These are phyloP conservation scores for Penicillium janthinellum DNA, from an alignment of 2,329 filamentous ascomycete genomes.

Conservation along the genomic window DNA sequence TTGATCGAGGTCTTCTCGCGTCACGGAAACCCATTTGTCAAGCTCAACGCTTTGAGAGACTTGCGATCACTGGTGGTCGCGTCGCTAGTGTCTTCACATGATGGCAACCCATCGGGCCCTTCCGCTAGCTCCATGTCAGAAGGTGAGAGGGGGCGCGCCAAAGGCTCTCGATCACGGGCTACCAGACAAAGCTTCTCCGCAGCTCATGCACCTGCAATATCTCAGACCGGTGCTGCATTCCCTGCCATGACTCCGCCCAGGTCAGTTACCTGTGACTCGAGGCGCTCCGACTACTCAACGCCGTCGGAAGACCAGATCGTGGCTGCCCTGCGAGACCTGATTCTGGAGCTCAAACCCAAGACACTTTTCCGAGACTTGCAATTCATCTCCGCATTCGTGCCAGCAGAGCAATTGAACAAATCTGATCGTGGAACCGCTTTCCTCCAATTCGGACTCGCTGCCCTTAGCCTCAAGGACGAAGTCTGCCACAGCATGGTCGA, in stretches of 20 bases:
- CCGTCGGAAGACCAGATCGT: constrained; percentile 65
- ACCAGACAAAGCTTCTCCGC: constrained; percentile 39
- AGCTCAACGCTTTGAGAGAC: constrained; percentile 80
- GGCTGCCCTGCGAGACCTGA: constrained; percentile 66
- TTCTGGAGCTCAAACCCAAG: constrained; percentile 72
- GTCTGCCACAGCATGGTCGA: constrained; percentile 83
- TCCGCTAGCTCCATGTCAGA: neutral
- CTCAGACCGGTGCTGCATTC: constrained; percentile 21
- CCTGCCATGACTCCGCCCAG: constrained; percentile 31
- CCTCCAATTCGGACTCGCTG: constrained; percentile 84
- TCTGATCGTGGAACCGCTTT: constrained; percentile 73
- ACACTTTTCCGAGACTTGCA: constrained; percentile 81
- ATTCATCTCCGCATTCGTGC: constrained; percentile 65
- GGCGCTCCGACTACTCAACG: constrained; percentile 49
- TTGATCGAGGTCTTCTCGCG: constrained; percentile 85
- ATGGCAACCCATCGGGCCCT: constrained; percentile 25
- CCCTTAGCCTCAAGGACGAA: constrained; percentile 84
- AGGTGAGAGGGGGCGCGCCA: constrained; percentile 5
- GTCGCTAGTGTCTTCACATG: constrained; percentile 64
- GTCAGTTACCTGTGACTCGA: constrained; percentile 37
- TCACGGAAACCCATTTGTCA: constrained; percentile 82
- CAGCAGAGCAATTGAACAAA: constrained; percentile 59
- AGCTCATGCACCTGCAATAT: constrained; percentile 12
- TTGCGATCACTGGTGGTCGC: constrained; percentile 79
- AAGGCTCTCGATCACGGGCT: constrained; percentile 11